Base-by-base conservation (phyloP, 75 land plant species). In the Isoetes taiwanensis region DNA sequence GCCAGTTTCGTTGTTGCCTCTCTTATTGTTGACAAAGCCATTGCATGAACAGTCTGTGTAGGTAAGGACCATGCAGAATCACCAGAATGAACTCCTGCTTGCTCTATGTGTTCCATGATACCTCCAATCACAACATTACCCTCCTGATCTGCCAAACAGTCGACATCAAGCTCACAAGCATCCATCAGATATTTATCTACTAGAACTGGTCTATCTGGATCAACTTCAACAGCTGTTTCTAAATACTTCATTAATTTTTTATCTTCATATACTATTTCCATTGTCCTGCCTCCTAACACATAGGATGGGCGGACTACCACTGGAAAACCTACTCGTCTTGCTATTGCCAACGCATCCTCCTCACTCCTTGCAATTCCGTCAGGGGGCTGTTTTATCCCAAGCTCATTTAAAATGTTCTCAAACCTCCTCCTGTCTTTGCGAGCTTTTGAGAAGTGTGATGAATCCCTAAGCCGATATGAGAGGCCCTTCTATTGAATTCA, bases 31-130 rank as follows among this genome's bases (percentile, higher is more conserved):
- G 75, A 56, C 62, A 94, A 64, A 42, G 82, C 84, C 39, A 64
- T 67, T 0, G 66, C 33, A 12, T 81, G 59, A 14, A 89, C 62
- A 12, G 86, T 89, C 57, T 84, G 71, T 12, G 99, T 85, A 0
- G 99, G 99, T 46, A 94, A 62, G 14, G 77, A 72, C 59, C 99
- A 94, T 11, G 99, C 99, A 17, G 99, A 94, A 40, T 94, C 99
- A 46, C 99, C 99, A 25, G 99, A 94, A 63, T 94, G 99, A 21
- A 94, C 86, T 34, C 99, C 99, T 52, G 99, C 99, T 64, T 89
- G 96, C 67, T 94, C 99, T 58, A 94, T 89, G 64, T 94, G 99
- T 72, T 94, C 99, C 99, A 94, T 94, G 68, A 94, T 94, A 12
- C 96, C 99, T 54, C 99, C 99, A 72, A 94, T 85, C 26, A 89